phyloP scores from a whole-genome alignment of 2,329 filamentous ascomycete species.

The Thielaviopsis euricoi region DNA sequence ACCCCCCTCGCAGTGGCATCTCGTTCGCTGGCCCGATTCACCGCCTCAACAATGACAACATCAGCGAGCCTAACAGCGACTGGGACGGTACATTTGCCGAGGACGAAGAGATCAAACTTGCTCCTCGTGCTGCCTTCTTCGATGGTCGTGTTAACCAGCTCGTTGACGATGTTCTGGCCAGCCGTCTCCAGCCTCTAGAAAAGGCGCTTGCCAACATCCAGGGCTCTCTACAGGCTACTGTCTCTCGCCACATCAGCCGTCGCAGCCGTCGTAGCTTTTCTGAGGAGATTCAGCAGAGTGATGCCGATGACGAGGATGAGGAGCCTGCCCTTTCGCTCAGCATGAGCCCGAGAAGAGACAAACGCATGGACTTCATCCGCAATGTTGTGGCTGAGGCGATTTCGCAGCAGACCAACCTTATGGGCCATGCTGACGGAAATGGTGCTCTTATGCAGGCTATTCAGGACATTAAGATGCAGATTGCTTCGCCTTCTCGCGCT shows the following conservation, averaged over 20 bases:
- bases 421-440: constrained; percentile 18
- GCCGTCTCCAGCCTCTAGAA: constrained; percentile 66
- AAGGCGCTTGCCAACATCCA: constrained; percentile 63
- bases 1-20: constrained; percentile 47
- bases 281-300: constrained; percentile 59
- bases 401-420: constrained; percentile 33
- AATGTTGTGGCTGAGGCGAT: constrained; percentile 59
- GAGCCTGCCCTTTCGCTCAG: constrained; percentile 49
- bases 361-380: constrained; percentile 69
- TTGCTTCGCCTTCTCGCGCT: constrained; percentile 30
- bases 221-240: constrained; percentile 41
- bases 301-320: constrained; percentile 89
- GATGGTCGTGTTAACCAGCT: constrained; percentile 78
- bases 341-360: constrained; percentile 62
- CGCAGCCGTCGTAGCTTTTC: constrained; percentile 50
- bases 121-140: constrained; percentile 72
- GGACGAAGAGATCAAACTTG: constrained; percentile 68
- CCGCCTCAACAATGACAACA: constrained; percentile 39
- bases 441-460: constrained; percentile 47
- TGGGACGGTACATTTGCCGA: constrained; percentile 82
- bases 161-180: constrained; percentile 60
- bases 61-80: constrained; percentile 50
- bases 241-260: constrained; percentile 39
- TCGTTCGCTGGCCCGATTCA: constrained; percentile 37
- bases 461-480: constrained; percentile 33